Evolutionary conservation across 345 rosid species (phyloP).

Genomic region (Hibiscus tridactylites): DNA sequence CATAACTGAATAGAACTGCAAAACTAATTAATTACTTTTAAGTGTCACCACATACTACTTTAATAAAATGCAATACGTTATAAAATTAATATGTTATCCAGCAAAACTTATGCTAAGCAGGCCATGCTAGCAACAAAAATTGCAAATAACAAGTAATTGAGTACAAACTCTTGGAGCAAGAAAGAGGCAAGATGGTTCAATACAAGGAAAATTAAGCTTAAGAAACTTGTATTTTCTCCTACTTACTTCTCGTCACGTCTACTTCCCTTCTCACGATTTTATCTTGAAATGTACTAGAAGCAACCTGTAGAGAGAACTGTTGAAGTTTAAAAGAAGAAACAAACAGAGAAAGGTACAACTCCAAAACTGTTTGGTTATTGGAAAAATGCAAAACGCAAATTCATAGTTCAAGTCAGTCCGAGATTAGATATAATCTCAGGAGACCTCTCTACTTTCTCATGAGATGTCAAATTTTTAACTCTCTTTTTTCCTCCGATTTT

Average conservation of each 20-base stretch:
- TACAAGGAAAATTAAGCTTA: neutral
- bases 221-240: neutral
- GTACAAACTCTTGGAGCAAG: neutral
- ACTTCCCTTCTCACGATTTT: conserved; percentile 18
- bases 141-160: neutral
- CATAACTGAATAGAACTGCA: too few relatives aligned
- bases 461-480: neutral
- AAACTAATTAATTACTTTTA: too few relatives aligned
- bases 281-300: conserved; percentile 7
- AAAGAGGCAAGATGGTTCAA: neutral
- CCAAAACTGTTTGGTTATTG: conserved; percentile 3
- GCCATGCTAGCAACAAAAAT: neutral
- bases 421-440: neutral
- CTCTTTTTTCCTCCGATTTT: neutral
- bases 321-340: neutral
- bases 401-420: neutral
- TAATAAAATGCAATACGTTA: too few relatives aligned
- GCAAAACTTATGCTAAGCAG: too few relatives aligned
- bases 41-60: too few relatives aligned
- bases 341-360: neutral
- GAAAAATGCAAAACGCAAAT: neutral
- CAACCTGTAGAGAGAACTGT: neutral
- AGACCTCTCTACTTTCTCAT: neutral
- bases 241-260: conserved; percentile 24
- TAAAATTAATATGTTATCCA: too few relatives aligned